phyloP scores from a whole-genome alignment of 176 grass and related monocot genomes.

The Aegilops longissima region DNA sequence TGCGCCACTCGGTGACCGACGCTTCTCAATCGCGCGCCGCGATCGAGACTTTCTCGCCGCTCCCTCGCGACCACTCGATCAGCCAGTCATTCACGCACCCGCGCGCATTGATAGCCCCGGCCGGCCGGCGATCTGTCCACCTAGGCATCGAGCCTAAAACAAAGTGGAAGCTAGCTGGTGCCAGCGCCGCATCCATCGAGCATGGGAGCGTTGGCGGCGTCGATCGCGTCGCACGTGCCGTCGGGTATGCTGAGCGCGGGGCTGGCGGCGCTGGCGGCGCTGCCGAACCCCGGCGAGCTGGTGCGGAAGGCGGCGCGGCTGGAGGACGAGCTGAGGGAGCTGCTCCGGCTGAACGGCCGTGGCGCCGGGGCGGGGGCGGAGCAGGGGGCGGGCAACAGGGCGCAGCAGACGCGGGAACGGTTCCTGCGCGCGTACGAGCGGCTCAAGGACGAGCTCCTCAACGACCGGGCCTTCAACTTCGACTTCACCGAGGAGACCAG shows the following conservation, averaged over 20 bases:
- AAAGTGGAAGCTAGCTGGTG: not conserved
- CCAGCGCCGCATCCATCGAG: not conserved
- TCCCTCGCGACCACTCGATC: not conserved
- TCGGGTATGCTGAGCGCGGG: slow-evolving; percentile 21
- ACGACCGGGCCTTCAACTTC: slow-evolving; percentile 47
- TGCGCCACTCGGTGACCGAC: not conserved
- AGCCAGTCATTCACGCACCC: not conserved
- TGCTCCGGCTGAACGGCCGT: slow-evolving; percentile 25
- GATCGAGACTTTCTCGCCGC: not conserved
- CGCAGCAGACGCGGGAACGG: slow-evolving; percentile 25
- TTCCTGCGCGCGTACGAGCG: slow-evolving; percentile 54
- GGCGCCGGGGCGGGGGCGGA: not conserved
- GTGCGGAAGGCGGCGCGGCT: slow-evolving; percentile 34
- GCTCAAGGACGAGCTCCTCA: slow-evolving; percentile 50
- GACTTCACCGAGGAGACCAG: slow-evolving; percentile 44
- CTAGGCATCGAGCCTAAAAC: not conserved
- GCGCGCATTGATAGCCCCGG: not conserved
- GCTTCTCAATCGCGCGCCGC: slow-evolving; percentile 22
- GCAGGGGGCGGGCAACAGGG: not conserved
- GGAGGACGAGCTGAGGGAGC: slow-evolving; percentile 36
- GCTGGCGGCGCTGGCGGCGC: slow-evolving; percentile 11
- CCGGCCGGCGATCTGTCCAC: not conserved
- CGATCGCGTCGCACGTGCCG: slow-evolving; percentile 41
- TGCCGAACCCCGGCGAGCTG: slow-evolving; percentile 37
- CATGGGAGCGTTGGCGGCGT: slow-evolving; percentile 30